Conservation (phyloP, 257 asterid species). For the Ballota nigra region DNA sequence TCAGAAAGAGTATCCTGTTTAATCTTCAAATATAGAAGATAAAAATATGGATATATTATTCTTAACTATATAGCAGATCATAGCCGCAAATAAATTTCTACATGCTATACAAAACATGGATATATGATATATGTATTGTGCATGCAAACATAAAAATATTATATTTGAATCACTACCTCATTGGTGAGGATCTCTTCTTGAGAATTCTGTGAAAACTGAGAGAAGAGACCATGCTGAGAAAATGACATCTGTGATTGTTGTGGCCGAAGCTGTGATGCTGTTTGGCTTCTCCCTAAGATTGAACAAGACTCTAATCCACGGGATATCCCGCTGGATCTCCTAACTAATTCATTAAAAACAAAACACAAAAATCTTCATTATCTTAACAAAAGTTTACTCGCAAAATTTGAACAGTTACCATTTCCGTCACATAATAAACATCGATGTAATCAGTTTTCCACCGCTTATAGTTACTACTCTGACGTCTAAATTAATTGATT, state of each 20-base stretch:
- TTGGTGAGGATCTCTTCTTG: constrained; percentile 62
- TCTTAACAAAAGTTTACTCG: neutral
- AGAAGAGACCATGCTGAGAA: constrained; percentile 77
- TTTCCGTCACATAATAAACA: neutral
- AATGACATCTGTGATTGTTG: constrained; percentile 68
- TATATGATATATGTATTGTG: neutral
- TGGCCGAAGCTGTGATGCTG: constrained; percentile 41
- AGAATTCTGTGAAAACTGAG: constrained; percentile 83
- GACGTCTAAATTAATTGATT: neutral
- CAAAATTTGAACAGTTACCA: neutral
- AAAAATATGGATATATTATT: neutral
- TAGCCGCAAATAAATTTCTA: neutral
- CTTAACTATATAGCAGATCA: constrained; percentile 9
- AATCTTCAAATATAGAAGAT: neutral
- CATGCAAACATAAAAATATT: neutral
- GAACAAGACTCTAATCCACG: constrained; percentile 59
- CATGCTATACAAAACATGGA: no score
- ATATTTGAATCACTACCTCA: constrained; percentile 44
- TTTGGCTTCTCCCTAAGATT: constrained; percentile 52
- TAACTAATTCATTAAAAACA: constrained; percentile 25
- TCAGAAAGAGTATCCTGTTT: neutral
- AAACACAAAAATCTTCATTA: constrained; percentile 1
- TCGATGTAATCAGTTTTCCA: constrained; percentile 5
- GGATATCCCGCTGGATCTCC: constrained; percentile 50
- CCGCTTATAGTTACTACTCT: neutral